These are phyloP conservation scores for Skeletonema grethae DNA, from an alignment of 108 stramenopile genomes.

Conservation along the genomic window DNA sequence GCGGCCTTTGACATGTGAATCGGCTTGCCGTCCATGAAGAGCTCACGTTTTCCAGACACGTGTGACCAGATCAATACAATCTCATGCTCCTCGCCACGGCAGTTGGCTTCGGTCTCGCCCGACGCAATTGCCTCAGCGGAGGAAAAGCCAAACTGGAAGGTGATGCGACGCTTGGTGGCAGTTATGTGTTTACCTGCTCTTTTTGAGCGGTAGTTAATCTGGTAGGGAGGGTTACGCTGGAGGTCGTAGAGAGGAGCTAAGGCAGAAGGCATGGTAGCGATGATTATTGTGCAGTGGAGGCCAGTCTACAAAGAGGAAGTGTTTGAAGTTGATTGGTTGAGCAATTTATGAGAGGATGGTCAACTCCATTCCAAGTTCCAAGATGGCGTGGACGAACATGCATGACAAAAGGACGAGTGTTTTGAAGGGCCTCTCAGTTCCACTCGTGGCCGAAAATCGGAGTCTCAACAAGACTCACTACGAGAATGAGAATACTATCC, in stretches of 20 bases:
- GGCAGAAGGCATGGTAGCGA: background rate
- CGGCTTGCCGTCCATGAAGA: constrained; percentile 51
- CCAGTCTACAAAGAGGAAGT: too few species aligned
- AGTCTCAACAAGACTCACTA: too few species aligned
- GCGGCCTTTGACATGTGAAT: constrained; percentile 64
- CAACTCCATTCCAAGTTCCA: too few species aligned
- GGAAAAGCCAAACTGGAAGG: constrained; percentile 50
- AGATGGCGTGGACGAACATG: too few species aligned
- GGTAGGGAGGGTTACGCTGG: constrained; percentile 46
- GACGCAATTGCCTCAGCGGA: constrained; percentile 33
- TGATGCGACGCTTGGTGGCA: constrained; percentile 42
- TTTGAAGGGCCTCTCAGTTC: too few species aligned
- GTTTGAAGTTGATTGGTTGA: background rate
- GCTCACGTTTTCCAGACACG: constrained; percentile 47
- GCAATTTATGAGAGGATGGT: too few species aligned
- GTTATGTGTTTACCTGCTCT: constrained; percentile 44
- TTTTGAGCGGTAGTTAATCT: constrained; percentile 50
- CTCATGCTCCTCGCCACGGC: constrained; percentile 60
- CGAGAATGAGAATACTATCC: too few species aligned
- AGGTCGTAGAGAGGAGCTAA: constrained; percentile 36
- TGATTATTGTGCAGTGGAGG: background rate
- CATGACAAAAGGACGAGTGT: too few species aligned
- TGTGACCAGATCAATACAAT: constrained; percentile 51
- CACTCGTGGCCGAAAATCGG: too few species aligned
- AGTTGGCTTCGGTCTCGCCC: constrained; percentile 37